Base-by-base conservation (phyloP, 768 basidiomycete species). In the Serendipita sp. region DNA sequence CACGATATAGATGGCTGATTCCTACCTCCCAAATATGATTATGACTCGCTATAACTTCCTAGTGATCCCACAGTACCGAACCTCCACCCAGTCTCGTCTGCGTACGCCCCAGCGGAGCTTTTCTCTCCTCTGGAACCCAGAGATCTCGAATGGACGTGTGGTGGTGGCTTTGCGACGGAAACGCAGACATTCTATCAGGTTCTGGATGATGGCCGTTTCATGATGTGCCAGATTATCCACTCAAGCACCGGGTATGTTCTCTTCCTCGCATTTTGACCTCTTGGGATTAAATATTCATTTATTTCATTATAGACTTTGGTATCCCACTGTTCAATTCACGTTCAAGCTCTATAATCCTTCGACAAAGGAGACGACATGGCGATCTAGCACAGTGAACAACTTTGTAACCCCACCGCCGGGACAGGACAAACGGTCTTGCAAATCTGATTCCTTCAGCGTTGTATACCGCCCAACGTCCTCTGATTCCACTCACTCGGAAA, bases 261-360 rank as follows among this genome's bases (percentile, higher is more conserved):
- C 45, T 53, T 65, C 28, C 46, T 54, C 3, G 69, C 48, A 65
- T 51, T 67, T 32, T 66, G 37, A 41, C 13, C 5, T 66, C 64
- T 41, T 65, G 63, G 45, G 63, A 66, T 60, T 58, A 41, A 41
- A 5, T 13, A 7, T 41, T 41, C 7, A 5, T 41, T 41, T 13
- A 41, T 41, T 7, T 64, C 68, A 69, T 13, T 66, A 65, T 70
- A 95, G 93, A 28, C 73, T 97, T 66, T 93, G 94, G 85, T 94
- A 89, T 72, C 93, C 96, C 2, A 90, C 87, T 35, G 86, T 95
- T 70, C 95, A 99, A 74, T 91, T 97, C 74, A 89, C 85, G 3
- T 93, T 86, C 84, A 95, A 93, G 75, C 75, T 88, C 62, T 86
- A 82, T 77, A 82, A 96, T 71, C 86, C 92, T 3, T 79, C 81